Evolutionary conservation across 2,329 filamentous ascomycete genomes (phyloP).

Genomic region (Aspergillus piperis): DNA sequence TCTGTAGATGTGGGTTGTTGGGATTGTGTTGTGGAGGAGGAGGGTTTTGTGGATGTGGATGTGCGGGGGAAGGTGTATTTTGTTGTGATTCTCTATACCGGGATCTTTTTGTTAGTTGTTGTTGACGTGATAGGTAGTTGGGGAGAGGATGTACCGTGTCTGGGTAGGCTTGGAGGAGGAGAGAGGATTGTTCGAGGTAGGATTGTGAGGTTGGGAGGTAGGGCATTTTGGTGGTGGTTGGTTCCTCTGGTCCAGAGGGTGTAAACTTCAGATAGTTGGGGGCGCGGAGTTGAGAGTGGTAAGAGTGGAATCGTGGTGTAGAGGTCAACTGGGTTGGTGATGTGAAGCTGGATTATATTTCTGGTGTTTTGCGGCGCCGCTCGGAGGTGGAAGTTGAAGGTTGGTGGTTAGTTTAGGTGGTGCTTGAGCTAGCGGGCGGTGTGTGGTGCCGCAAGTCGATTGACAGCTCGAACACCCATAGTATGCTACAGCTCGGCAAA

Average conservation of each 20-base stretch:
- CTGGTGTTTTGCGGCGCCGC: neutral
- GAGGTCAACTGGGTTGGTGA: too few relatives aligned
- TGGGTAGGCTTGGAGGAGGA: conserved; percentile 83
- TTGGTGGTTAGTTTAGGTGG: too few relatives aligned
- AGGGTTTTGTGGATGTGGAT: conserved; percentile 21
- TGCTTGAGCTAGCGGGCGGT: neutral
- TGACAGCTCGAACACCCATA: neutral
- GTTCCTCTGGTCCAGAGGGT: too few relatives aligned
- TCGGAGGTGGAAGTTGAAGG: neutral
- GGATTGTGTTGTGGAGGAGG: conserved; percentile 26
- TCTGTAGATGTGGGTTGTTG: conserved; percentile 33
- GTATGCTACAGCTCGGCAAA: neutral
- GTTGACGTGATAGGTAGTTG: neutral
- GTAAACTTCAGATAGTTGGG: too few relatives aligned
- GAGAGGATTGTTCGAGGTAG: conserved; percentile 85
- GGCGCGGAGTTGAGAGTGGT: too few relatives aligned
- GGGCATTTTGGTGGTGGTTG: conserved; percentile 61
- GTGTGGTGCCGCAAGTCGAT: neutral
- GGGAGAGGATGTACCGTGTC: conserved; percentile 65
- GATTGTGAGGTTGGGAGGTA: conserved; percentile 80
- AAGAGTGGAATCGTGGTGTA: neutral
- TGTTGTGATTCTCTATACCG: conserved; percentile 78
- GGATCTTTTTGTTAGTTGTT: conserved; percentile 11
- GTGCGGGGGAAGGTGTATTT: conserved; percentile 71
- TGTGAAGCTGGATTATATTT: neutral